Evolutionary conservation across 148 eudicot genomes (phyloP), one percentile per base, ranked within the genome.

Genomic region (Diospyros kaki): DNA sequence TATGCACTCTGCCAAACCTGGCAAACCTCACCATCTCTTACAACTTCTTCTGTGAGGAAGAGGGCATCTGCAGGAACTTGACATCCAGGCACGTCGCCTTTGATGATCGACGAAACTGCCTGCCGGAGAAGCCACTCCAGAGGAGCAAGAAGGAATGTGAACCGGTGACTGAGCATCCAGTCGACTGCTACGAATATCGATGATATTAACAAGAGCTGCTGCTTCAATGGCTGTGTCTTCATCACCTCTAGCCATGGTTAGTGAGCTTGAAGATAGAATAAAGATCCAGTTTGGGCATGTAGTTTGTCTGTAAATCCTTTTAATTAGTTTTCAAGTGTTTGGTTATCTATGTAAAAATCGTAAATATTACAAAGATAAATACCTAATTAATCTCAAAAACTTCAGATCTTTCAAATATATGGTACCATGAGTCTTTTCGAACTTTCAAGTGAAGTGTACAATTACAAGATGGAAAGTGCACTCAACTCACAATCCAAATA

Each of bases 141-240:
- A 87, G 91, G 84, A 89, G 86, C 70, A 84, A 85, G 89, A 84
- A 89, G 76, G 87, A 68, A 11, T 91, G 96, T 81, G 87, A 89
- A 18, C 76, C 82, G 9, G 84, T 79, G 58, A 18, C 64, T 43
- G 76, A 86, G 74, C 90, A 86, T 70, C 92, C 90, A 14, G 82
- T 86, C 58, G 92, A 90, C 38, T 90, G 95, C 78, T 73, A 64
- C 1, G 72, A 78, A n/a, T 59, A 43, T 38, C 81, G 68, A 75
- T 3, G 45, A 2, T 28, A 2, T 1, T 65, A 12, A 15, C 65
- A 14, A 45, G 3, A 15, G 59, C 4, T 39, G 68, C 38, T 45
- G 53, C 2, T 18, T 52, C 39, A 28, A 9, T 53, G 64, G 38
- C 4, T 18, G 44, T 18, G 53, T 4, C 42, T 53, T 28, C 48